Evolutionary conservation across 163 green algal genomes (phyloP), one percentile per base, ranked within the genome.

Genomic region (Chlamydomonas reinhardtii): DNA sequence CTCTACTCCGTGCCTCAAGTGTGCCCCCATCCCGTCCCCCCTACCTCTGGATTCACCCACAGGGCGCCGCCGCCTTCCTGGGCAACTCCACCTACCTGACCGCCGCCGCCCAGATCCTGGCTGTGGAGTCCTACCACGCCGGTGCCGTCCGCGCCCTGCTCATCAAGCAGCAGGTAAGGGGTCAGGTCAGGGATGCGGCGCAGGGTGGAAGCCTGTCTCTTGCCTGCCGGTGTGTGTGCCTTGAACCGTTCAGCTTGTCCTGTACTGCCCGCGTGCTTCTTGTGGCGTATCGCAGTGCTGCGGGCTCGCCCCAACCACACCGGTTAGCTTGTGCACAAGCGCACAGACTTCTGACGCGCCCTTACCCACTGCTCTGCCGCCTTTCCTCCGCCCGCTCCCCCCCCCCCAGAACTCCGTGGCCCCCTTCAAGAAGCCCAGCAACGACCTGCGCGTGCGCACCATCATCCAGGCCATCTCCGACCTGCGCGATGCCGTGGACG

Each of bases 51-150:
- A 17, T 22, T 12, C 66, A 34, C 66, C 6, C 72, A 22, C 52
- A 79, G 56, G 74, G 75, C 27, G 75, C 75, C 14, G 59, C 59
- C 25, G 34, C 35, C 0, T 34, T 62, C 19, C 27, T 82, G 24
- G 34, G 25, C 6, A 43, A 74, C 64, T 66, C 52, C 17, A 29
- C 6, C 64, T 56, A 56, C 76, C 76, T 84, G 8, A 84, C 76
- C 16, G 64, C 76, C 39, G 76, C 62, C n/a, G 64, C 64, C 39
- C 76, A 89, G 35, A 94, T 94, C 74, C 86, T 94, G 66, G 85
- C 87, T 14, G 76, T 89, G 22, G 93, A 95, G 87, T 82, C 87
- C 6, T 95, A 95, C 89, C 92, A 95, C 52, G 91, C 90, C 31
- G 91, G 91, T 37, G 85, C 82, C 43, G 87, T 94, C 61, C 91